Conservation (phyloP, 306 rosid species). For the Aeschynomene evenia region DNA sequence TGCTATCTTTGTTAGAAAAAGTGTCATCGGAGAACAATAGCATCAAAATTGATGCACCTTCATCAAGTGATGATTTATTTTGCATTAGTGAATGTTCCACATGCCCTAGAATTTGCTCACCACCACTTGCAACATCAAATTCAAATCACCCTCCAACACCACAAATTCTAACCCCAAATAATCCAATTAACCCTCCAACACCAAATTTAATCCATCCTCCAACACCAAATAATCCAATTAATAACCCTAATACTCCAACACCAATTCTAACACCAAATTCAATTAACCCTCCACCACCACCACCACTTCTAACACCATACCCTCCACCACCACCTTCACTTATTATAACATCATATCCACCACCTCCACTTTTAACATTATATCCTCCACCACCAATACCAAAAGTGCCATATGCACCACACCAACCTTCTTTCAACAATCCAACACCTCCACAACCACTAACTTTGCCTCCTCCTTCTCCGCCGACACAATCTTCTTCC, state of each 20-base stretch:
- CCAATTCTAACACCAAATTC: constrained; percentile 1
- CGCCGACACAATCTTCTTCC: constrained; percentile 35
- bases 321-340: constrained; percentile 34
- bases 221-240: constrained; percentile 13
- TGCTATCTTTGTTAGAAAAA: constrained; percentile 34
- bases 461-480: constrained; percentile 29
- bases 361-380: constrained; percentile 15
- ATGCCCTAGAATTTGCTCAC: constrained; percentile 75
- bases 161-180: constrained; percentile 6
- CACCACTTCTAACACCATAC: constrained; percentile 21
- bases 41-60: constrained; percentile 33
- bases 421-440: background rate
- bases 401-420: background rate
- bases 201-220: constrained; percentile 4
- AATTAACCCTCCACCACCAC: constrained; percentile 22
- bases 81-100: constrained; percentile 78
- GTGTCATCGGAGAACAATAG: constrained; percentile 38
- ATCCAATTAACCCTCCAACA: constrained; percentile 4
- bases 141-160: background rate
- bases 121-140: constrained; percentile 30
- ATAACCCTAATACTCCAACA: constrained; percentile 24
- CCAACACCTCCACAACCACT: constrained; percentile 30
- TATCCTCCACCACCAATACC: constrained; percentile 17
- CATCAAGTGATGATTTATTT: constrained; percentile 34
- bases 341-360: constrained; percentile 7